phyloP scores from a whole-genome alignment of 768 basidiomycete genomes.

The Amanita polypyramis region DNA sequence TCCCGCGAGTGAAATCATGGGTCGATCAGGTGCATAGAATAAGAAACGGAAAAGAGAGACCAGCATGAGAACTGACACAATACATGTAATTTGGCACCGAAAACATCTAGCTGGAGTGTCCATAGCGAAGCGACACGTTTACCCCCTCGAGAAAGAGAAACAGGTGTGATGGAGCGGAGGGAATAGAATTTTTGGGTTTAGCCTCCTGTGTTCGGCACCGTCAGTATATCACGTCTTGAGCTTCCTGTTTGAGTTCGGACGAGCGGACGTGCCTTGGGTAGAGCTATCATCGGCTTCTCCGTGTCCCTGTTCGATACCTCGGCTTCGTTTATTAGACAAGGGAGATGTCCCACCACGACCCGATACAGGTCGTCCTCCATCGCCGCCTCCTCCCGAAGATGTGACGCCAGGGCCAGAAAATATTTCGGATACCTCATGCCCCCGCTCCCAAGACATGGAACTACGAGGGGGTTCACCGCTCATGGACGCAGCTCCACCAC shows the following conservation, averaged over 20 bases:
- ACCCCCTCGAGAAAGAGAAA: neutral
- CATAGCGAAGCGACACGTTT: neutral
- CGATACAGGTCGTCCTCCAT: neutral
- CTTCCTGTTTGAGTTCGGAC: neutral
- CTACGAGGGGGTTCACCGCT: conserved; percentile 5
- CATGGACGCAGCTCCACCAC: conserved; percentile 7
- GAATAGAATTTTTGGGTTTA: neutral
- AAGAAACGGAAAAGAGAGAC: neutral
- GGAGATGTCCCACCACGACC: neutral
- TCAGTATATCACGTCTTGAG: neutral
- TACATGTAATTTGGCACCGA: neutral
- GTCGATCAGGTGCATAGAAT: neutral
- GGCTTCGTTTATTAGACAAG: neutral
- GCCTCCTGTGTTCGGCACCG: neutral
- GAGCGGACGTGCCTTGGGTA: neutral
- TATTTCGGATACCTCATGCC: conserved; percentile 5
- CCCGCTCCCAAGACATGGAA: conserved; percentile 23
- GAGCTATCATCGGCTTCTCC: neutral
- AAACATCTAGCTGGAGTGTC: neutral
- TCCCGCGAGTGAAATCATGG: neutral
- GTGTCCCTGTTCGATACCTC: neutral
- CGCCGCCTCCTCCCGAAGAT: neutral
- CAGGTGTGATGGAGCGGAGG: neutral
- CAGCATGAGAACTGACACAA: neutral
- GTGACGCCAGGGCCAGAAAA: neutral